Evolutionary conservation across 1,139 yeast genomes (phyloP), one percentile per base, ranked within the genome.

Genomic region (Taiozyma sp.): DNA sequence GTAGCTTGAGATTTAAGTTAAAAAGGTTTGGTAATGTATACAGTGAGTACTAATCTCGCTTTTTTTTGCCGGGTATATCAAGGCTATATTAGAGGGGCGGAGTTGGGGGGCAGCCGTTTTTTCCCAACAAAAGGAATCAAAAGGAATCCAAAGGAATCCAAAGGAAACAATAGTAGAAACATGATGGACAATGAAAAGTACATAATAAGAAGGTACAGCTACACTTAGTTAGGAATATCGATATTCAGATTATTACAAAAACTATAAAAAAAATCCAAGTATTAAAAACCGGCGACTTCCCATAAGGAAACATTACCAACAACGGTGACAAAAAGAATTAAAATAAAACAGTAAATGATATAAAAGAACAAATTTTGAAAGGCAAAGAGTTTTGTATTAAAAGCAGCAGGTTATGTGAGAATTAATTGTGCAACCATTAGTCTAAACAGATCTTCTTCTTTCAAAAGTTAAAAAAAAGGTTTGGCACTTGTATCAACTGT

Each of bases 191-290:
- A 19, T 19, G 29, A 12, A 29, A 32, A 38, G 34, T 22, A 34
- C 13, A 13, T n/a, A 8, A 24, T 12, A 27, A 29, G 32, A 5
- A 29, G 13, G 13, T 10, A 29, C 10, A 29, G 32, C 32, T 29
- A 39, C 48, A 10, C 7, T 9, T 7, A 23, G 4, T 41, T 14
- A 41, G 13, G 29, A 36, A 36, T 36, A 16, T 16, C 5, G 10
- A 36, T 16, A 36, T 39, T 39, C 28, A 39, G 8, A 23, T n/a
- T 24, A 24, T 24, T 24, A 24, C 27, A 7, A 39, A 19, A 39
- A 39, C 42, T 39, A 39, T 44, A 36, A 32, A 36, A 19, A 19
- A 43, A 50, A 53, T 24, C 54, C 52, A 52, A 47, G 45, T 47
- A 43, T 47, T 43, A 47, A 46, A 47, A 13, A 30, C 14, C n/a